Conservation (phyloP, 331 rosid genomes). For the Saraca asoca region DNA sequence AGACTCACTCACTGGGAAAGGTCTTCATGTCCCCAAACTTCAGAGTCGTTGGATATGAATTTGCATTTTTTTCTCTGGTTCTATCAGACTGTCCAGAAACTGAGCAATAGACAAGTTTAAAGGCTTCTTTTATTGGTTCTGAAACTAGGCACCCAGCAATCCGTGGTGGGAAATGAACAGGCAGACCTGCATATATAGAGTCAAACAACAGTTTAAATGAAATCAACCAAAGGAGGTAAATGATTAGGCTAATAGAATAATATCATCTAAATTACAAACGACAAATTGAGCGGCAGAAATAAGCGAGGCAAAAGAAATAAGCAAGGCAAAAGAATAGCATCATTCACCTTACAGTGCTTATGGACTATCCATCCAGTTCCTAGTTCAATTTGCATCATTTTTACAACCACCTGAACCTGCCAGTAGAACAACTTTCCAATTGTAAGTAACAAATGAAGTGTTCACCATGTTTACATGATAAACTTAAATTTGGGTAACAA, state of each 20-base stretch:
- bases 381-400: constrained; percentile 69
- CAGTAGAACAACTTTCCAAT: neutral
- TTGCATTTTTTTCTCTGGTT: constrained; percentile 28
- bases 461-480: neutral
- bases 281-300: too few relatives aligned
- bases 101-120: constrained; percentile 50
- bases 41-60: constrained; percentile 35
- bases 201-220: neutral
- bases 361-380: constrained; percentile 67
- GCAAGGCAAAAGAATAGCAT: neutral
- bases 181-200: constrained; percentile 46
- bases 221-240: neutral
- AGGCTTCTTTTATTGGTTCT: constrained; percentile 66
- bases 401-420: constrained; percentile 62
- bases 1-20: constrained; percentile 32
- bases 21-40: constrained; percentile 56
- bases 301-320: neutral
- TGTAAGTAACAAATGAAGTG: neutral
- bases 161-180: constrained; percentile 60
- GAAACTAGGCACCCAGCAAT: constrained; percentile 62
- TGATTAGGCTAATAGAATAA: neutral
- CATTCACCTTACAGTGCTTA: constrained; percentile 55
- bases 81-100: constrained; percentile 24
- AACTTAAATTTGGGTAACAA: neutral
- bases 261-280: neutral